phyloP scores from a whole-genome alignment of 2,329 filamentous ascomycete genomes.

The Scedosporium aurantiacum region DNA sequence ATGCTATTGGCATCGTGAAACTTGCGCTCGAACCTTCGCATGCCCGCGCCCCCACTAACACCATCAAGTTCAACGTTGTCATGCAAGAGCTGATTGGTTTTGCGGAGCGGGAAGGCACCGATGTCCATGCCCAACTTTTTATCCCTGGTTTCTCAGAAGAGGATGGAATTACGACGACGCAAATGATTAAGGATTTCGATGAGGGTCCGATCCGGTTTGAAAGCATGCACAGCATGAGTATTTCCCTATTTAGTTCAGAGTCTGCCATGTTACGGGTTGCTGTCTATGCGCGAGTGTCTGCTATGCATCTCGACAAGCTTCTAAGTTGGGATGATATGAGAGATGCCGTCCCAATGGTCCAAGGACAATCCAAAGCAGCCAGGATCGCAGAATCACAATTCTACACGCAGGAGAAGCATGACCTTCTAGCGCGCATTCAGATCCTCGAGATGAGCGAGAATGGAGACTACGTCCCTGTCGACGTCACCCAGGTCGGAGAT shows the following conservation, averaged over 20 bases:
- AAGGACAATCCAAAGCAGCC: conserved; percentile 43
- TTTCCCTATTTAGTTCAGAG: conserved; percentile 58
- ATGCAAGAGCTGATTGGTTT: conserved; percentile 96
- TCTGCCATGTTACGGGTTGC: conserved; percentile 73
- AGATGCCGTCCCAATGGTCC: conserved; percentile 55
- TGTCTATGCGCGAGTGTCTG: conserved; percentile 81
- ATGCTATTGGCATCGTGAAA: conserved; percentile 81
- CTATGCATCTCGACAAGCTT: conserved; percentile 93
- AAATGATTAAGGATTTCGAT: conserved; percentile 89
- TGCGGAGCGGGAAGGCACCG: conserved; percentile 85
- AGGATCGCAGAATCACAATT: conserved; percentile 87
- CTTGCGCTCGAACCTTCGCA: conserved; percentile 88
- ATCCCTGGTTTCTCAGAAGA: conserved; percentile 83
- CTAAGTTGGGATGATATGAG: conserved; percentile 99
- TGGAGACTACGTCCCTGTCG: conserved; percentile 83
- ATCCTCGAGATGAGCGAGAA: conserved; percentile 85
- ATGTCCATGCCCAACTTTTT: conserved; percentile 95
- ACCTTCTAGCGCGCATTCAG: conserved; percentile 79
- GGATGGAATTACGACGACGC: conserved; percentile 85
- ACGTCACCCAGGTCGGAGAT: conserved; percentile 77
- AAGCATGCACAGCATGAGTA: conserved; percentile 95
- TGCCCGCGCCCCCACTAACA: conserved; percentile 81
- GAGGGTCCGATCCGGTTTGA: conserved; percentile 89
- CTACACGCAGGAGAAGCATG: conserved; percentile 85
- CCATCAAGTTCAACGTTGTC: conserved; percentile 94